phyloP scores from a whole-genome alignment of 2,329 filamentous ascomycete species.

The Xylariaceae sp. region DNA sequence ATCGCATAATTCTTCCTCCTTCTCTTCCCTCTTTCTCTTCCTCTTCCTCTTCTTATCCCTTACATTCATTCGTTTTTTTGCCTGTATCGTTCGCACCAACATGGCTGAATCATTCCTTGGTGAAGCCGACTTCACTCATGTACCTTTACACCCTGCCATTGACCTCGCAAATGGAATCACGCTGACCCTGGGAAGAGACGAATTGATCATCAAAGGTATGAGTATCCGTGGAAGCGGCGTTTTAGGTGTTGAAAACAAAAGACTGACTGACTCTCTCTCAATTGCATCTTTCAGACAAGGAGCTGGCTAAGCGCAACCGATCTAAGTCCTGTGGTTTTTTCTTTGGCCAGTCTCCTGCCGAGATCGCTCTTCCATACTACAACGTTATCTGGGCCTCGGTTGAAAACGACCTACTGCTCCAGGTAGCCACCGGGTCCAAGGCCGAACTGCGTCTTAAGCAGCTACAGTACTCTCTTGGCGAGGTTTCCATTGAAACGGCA shows the following conservation, averaged over 20 bases:
- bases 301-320: slow-evolving; percentile 21
- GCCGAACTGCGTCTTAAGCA: slow-evolving; percentile 54
- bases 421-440: slow-evolving; percentile 63
- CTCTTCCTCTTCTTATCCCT: not conserved
- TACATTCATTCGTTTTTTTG: slow-evolving; percentile 1
- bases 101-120: slow-evolving; percentile 5
- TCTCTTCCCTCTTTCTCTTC: not conserved
- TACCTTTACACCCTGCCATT: not conserved
- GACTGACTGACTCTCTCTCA: not conserved
- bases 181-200: slow-evolving; percentile 1
- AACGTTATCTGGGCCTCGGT: slow-evolving; percentile 79
- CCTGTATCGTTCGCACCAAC: not conserved
- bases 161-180: slow-evolving; percentile 6
- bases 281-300: slow-evolving; percentile 20
- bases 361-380: slow-evolving; percentile 61
- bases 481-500: slow-evolving; percentile 39
- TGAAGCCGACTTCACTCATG: not conserved
- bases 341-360: slow-evolving; percentile 16
- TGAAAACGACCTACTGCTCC: slow-evolving; percentile 58
- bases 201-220: slow-evolving; percentile 11
- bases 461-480: slow-evolving; percentile 52
- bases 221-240: not conserved
- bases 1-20: too few species aligned
- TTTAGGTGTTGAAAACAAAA: not conserved
- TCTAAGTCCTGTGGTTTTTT: slow-evolving; percentile 26